A percentile compares a stretch with the other conserved stretches of the same genome.
phyloP scores from a whole-genome alignment of 2,329 filamentous ascomycete species.

The Diaporthe vexans region DNA sequence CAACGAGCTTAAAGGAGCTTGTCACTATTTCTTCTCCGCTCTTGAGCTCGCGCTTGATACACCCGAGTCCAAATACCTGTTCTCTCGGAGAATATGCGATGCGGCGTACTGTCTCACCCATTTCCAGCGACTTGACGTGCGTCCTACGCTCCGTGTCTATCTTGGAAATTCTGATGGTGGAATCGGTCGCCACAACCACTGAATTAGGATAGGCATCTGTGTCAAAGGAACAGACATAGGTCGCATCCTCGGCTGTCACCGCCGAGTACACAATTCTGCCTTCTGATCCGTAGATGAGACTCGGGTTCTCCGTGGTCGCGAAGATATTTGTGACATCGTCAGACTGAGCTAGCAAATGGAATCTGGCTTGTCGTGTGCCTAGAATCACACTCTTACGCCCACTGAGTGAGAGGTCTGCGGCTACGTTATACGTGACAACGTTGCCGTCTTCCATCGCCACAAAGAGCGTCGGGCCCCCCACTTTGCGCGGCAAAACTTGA shows the following conservation, averaged over 20 bases:
- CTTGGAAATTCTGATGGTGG: conserved; percentile 81
- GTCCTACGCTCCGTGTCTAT: conserved; percentile 90
- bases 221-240: conserved; percentile 86
- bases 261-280: conserved; percentile 93
- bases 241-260: conserved; percentile 89
- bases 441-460: conserved; percentile 94
- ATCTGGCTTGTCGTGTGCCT: conserved; percentile 85
- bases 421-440: conserved; percentile 85
- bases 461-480: conserved; percentile 80
- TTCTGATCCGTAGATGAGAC: conserved; percentile 90
- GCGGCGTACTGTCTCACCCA: conserved; percentile 86
- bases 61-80: conserved; percentile 88
- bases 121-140: conserved; percentile 84
- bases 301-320: conserved; percentile 93
- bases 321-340: conserved; percentile 84
- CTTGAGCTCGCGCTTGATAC: conserved; percentile 80
- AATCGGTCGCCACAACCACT: conserved; percentile 83
- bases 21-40: conserved; percentile 81
- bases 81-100: conserved; percentile 87
- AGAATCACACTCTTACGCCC: conserved; percentile 85
- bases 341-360: conserved; percentile 81
- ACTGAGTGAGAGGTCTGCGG: conserved; percentile 73
- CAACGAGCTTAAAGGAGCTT: conserved; percentile 89
- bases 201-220: conserved; percentile 83
- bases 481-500: conserved; percentile 76